Base-by-base conservation (phyloP, 2,329 filamentous ascomycete species). In the Talaromyces sp. region DNA sequence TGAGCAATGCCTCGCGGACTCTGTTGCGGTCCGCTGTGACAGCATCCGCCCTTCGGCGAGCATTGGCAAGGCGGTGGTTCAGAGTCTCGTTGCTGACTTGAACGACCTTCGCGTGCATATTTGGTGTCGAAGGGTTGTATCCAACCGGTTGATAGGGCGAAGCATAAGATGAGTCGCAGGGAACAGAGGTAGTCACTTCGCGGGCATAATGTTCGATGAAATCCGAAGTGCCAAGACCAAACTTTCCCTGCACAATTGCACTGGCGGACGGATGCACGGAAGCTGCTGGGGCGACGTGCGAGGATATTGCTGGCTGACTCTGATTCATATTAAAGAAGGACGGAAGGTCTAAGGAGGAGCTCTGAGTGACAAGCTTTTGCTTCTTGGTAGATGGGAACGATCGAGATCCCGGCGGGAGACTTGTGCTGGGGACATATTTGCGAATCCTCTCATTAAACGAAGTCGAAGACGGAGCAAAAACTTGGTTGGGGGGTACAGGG, bases 131-230 rank as follows among this genome's bases (percentile, higher is more conserved):
- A 27, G 66, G 66, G 40, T 67, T 54, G 45, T 70, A 70, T 2
- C 63, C 65, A 20, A 70, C 45, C 9, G 55, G 54, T 2, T 66
- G 65, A 51, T 72, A 73, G 7, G 70, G 70, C 1, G 70, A 72
- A 30, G 13, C 13, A 27, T 37, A 20, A 30, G 6, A 4, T 4
- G 22, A n/a, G n/a, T 16, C n/a, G 4, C 17, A 17, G 14, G 24
- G 24, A 27, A 20, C 14, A 9, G 3, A 10, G 5, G 41, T 19
- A 32, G 41, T 44, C 13, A 30, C 24, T 24, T 44, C 39, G 24
- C 19, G 20, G 20, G 20, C 13, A 7, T 14, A 24, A 9, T 27
- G 39, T 22, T n/a, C 5, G 14, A 1, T 11, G 4, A 41, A 22
- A 3, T 41, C 17, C n/a, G 39, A n/a, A 9, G 39, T 4, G 5